Evolutionary conservation across 306 rosid species (phyloP).

Genomic region (Phaseolus lunatus): DNA sequence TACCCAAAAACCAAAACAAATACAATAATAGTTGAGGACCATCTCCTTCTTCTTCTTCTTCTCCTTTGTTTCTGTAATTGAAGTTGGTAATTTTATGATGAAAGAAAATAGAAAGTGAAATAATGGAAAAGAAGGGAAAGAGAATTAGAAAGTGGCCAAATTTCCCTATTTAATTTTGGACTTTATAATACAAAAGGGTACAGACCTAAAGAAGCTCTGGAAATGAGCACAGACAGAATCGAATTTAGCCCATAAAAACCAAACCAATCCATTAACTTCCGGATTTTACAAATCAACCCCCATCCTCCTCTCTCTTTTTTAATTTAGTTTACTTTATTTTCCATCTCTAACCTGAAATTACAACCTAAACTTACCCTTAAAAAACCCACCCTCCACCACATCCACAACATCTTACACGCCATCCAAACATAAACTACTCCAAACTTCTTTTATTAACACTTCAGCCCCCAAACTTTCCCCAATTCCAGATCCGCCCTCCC

Average conservation of each 20-base stretch:
- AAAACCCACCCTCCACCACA: conserved; percentile 30
- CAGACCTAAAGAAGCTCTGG: conserved; percentile 30
- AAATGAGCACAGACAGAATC: conserved; percentile 48
- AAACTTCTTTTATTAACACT: conserved; percentile 36
- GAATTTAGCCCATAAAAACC: neutral
- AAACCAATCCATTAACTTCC: conserved; percentile 29
- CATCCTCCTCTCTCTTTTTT: conserved; percentile 9
- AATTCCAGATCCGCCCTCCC: conserved; percentile 62
- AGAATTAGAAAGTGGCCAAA: conserved; percentile 33
- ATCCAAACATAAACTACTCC: conserved; percentile 5
- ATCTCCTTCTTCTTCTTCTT: neutral
- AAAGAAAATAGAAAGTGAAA: neutral
- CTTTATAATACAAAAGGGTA: conserved; percentile 56
- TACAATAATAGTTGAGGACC: no score
- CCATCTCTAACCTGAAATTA: conserved; percentile 32
- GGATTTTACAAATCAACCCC: conserved; percentile 50
- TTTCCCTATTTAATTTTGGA: conserved; percentile 45
- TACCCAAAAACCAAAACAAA: no score
- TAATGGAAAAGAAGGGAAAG: neutral
- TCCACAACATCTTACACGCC: neutral
- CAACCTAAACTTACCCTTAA: conserved; percentile 50
- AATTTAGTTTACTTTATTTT: neutral
- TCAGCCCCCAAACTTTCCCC: conserved; percentile 48
- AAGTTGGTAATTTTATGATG: neutral
- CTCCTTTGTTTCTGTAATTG: neutral